These are phyloP conservation scores for Isatis lusitanica DNA, from an alignment of 441 rosid genomes.

Conservation along the genomic window DNA sequence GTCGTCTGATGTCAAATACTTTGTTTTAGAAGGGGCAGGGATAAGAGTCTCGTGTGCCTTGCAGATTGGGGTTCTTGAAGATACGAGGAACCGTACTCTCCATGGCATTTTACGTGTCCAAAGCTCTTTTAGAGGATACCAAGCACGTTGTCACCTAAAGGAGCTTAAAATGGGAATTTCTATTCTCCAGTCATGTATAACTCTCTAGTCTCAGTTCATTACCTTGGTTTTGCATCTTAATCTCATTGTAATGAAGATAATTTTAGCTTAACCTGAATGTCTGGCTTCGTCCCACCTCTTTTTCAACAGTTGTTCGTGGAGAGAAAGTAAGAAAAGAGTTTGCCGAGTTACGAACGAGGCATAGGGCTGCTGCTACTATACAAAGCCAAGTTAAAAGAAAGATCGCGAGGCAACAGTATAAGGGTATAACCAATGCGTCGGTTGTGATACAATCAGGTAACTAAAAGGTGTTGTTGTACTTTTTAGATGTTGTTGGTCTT, in stretches of 20 bases:
- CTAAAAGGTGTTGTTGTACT: not conserved
- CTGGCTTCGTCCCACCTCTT: slow-evolving; percentile 23
- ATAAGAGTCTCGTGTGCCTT: slow-evolving; percentile 19
- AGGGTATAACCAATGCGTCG: slow-evolving; percentile 57
- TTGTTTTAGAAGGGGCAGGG: not conserved
- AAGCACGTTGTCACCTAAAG: slow-evolving; percentile 64
- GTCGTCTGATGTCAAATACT: slow-evolving; percentile 1
- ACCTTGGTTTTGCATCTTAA: slow-evolving; percentile 9
- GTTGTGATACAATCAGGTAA: slow-evolving; percentile 83
- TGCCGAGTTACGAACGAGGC: slow-evolving; percentile 55
- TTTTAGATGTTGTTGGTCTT: slow-evolving; percentile 16
- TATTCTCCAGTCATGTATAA: slow-evolving; percentile 81
- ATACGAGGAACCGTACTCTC: slow-evolving; percentile 92
- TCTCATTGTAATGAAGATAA: not conserved
- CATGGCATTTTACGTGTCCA: slow-evolving; percentile 94
- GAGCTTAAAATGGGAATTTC: slow-evolving; percentile 66
- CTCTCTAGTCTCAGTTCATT: slow-evolving; percentile 11
- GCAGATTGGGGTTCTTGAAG: slow-evolving; percentile 98
- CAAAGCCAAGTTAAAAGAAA: slow-evolving; percentile 69
- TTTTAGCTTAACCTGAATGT: slow-evolving; percentile 10
- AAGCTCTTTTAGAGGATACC: slow-evolving; percentile 95
- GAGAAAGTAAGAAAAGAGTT: slow-evolving; percentile 73
- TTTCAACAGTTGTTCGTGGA: slow-evolving; percentile 72
- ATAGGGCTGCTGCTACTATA: slow-evolving; percentile 83
- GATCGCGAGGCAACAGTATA: slow-evolving; percentile 47